Conservation (phyloP, 768 basidiomycete genomes). For the Russula sp. region DNA sequence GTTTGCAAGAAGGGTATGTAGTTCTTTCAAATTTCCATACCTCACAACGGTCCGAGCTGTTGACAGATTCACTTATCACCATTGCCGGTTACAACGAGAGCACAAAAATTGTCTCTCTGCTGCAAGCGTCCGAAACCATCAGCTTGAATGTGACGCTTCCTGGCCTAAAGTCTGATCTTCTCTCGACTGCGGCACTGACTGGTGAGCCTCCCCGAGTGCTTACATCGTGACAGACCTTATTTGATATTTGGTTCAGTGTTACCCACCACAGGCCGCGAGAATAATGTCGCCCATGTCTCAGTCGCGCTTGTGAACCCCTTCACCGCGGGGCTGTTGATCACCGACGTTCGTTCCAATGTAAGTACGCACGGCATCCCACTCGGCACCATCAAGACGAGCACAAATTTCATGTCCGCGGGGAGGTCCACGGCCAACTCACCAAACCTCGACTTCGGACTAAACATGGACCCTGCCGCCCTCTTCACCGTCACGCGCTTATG, state of each 20-base stretch:
- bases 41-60: neutral
- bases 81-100: constrained; percentile 58
- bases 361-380: constrained; percentile 54
- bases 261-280: constrained; percentile 52
- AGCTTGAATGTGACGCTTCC: constrained; percentile 52
- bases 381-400: constrained; percentile 52
- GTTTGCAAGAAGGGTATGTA: constrained; percentile 49
- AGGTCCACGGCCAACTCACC: constrained; percentile 55
- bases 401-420: constrained; percentile 46
- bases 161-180: constrained; percentile 50
- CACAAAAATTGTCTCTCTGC: constrained; percentile 52
- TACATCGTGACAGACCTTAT: neutral
- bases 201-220: constrained; percentile 31
- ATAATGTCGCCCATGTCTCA: constrained; percentile 60
- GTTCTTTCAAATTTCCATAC: neutral
- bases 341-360: constrained; percentile 53
- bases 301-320: constrained; percentile 65
- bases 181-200: constrained; percentile 50
- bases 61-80: constrained; percentile 46
- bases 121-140: constrained; percentile 55
- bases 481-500: constrained; percentile 67
- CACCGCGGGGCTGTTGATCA: constrained; percentile 52
- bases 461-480: constrained; percentile 59
- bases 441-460: constrained; percentile 53
- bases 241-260: constrained; percentile 39